phyloP scores from a whole-genome alignment of 148 eudicot species.

The Silene latifolia region DNA sequence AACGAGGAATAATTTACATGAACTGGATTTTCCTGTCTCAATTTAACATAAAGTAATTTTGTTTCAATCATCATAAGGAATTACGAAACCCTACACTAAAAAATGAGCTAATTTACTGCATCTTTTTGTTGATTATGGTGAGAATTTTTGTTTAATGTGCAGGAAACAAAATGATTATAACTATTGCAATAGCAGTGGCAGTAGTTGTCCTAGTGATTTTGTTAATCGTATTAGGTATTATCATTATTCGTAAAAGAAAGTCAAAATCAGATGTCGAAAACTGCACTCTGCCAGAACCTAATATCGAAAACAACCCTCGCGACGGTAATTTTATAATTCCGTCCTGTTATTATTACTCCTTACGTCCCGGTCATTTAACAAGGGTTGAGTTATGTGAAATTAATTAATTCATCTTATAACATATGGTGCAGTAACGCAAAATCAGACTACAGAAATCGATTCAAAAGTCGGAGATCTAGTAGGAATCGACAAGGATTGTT shows the following conservation, averaged over 20 bases:
- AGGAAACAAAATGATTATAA: not conserved
- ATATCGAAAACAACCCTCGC: not conserved
- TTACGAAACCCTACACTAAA: no score
- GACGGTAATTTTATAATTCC: not conserved
- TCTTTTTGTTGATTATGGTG: no score
- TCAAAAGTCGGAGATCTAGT: not conserved
- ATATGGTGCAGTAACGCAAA: constrained; percentile 4
- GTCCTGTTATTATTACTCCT: no score
- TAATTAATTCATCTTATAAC: not conserved
- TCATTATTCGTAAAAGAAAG: not conserved
- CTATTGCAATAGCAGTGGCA: not conserved
- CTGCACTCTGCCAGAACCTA: not conserved
- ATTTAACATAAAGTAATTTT: no score
- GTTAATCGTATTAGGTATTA: not conserved
- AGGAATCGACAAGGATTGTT: not conserved
- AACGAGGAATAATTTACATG: no score
- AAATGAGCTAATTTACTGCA: no score
- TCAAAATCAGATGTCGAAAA: not conserved
- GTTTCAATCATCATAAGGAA: no score
- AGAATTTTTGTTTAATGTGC: not conserved
- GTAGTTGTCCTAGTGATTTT: not conserved
- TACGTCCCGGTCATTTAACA: no score
- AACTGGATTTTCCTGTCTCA: no score
- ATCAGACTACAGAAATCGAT: not conserved
- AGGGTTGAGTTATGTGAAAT: not conserved